Conservation (phyloP, 129 eudicot species). For the Ambrosia artemisiifolia region DNA sequence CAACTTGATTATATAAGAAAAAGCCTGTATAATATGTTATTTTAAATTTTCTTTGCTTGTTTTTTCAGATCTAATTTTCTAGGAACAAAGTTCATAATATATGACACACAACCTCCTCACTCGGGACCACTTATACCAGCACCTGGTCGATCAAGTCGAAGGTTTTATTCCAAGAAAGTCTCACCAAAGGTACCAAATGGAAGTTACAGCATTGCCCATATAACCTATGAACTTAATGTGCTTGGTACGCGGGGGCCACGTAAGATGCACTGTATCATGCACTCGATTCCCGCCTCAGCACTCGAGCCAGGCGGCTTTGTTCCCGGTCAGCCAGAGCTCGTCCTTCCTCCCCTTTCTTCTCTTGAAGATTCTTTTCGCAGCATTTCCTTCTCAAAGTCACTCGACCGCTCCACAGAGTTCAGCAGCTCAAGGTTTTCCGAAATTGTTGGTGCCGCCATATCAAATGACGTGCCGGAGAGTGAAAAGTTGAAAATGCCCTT, state of each 20-base stretch:
- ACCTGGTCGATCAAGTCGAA: constrained; percentile 70
- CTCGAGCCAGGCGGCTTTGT: constrained; percentile 66
- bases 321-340: constrained; percentile 72
- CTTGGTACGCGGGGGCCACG: constrained; percentile 88
- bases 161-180: constrained; percentile 71
- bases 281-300: constrained; percentile 69
- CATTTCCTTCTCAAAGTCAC: constrained; percentile 73
- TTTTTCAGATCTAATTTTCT: constrained; percentile 72
- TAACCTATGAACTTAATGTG: constrained; percentile 73
- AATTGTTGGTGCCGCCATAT: constrained; percentile 34
- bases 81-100: constrained; percentile 81
- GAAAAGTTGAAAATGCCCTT: constrained; percentile 1
- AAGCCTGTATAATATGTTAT: background rate
- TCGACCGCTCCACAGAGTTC: constrained; percentile 69
- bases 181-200: constrained; percentile 83
- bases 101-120: constrained; percentile 81
- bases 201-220: constrained; percentile 71
- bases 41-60: background rate
- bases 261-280: constrained; percentile 83
- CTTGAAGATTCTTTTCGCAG: constrained; percentile 77
- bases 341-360: constrained; percentile 62
- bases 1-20: background rate
- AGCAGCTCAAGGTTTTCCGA: constrained; percentile 69
- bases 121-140: constrained; percentile 48
- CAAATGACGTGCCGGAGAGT: constrained; percentile 37